Conservation (phyloP, 225 moss, liverwort and hornwort species). For the Anthoceros angustus region DNA sequence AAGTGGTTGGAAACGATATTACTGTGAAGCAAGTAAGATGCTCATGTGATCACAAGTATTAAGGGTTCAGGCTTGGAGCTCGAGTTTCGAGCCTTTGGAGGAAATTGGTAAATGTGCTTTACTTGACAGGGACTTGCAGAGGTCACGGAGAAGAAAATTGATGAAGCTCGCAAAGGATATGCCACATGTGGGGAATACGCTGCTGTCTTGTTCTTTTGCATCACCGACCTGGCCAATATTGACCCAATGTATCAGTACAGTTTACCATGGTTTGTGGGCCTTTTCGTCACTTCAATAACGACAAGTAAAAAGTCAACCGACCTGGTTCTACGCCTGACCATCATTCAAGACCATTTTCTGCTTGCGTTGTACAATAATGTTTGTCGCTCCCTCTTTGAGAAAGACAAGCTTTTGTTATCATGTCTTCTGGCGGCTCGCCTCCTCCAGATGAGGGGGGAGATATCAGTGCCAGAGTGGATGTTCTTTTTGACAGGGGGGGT, state of each 20-base stretch:
- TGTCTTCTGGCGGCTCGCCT: conserved; percentile 45
- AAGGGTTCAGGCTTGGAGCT: neutral
- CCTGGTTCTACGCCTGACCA: conserved; percentile 41
- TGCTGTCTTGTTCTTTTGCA: conserved; percentile 68
- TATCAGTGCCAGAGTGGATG: conserved; percentile 63
- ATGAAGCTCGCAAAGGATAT: conserved; percentile 63
- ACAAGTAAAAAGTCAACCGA: conserved; percentile 46
- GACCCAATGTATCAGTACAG: conserved; percentile 99
- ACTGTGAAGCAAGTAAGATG: conserved; percentile 54
- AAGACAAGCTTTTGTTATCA: conserved; percentile 84
- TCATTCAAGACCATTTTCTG: conserved; percentile 55
- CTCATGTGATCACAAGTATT: neutral
- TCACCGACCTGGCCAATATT: conserved; percentile 75
- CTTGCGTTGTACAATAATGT: conserved; percentile 71
- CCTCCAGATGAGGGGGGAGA: conserved; percentile 57
- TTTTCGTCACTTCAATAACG: conserved; percentile 57
- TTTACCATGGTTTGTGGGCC: conserved; percentile 76
- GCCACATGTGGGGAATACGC: conserved; percentile 66
- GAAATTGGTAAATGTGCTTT: neutral
- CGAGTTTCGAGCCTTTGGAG: neutral
- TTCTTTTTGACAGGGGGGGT: conserved; percentile 83
- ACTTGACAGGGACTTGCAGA: conserved; percentile 58
- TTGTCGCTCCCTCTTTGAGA: conserved; percentile 85
- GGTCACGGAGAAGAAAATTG: conserved; percentile 72
- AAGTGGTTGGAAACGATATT: conserved; percentile 76